Evolutionary conservation across 345 rosid species (phyloP), one percentile per base, ranked within the genome.

Genomic region (Noccaea bulbosa): DNA sequence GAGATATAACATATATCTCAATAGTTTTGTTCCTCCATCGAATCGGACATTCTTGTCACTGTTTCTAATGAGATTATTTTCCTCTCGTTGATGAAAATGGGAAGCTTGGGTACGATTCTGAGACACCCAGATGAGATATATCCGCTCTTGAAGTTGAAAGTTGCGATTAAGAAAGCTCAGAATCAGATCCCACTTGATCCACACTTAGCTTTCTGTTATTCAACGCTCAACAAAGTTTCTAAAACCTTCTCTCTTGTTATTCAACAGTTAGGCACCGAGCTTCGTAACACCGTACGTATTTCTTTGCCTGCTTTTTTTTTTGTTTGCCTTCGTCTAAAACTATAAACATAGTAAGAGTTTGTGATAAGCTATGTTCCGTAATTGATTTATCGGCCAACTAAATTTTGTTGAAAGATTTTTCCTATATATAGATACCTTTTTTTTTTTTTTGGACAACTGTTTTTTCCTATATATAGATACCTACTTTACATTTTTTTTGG

Each of bases 161-260:
- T 81, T 82, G 97, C 90, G 10, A 77, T 76, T 0, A 79, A 59
- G 32, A 67, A 81, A 39, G 97, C 97, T 8, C 83, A 78, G 84
- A 90, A 87, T 69, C 93, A 88, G 83, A 93, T 88, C 83, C 98
- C 96, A 4, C 71, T 64, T 11, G 81, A 87, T 58, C 90, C 92
- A 62, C 83, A 87, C 77, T 88, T 90, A 86, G 92, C 68, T 16
- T 85, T 88, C 74, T 93, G 93, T 63, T 93, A 87, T 69, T 55
- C 92, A 1, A 80, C 86, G 85, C 97, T 93, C 46, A 89, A 78
- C 41, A 90, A 87, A 69, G 93, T 93, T 37, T 90, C 97, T 75
- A 85, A 89, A 9, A 88, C 90, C 81, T 93, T 93, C 65, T 85
- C 71, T 62, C 82, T 90, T 62, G 96, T 90, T 49, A 87, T 90